Base-by-base conservation (phyloP, 2,329 filamentous ascomycete genomes). In the Neofusicoccum laricinum region DNA sequence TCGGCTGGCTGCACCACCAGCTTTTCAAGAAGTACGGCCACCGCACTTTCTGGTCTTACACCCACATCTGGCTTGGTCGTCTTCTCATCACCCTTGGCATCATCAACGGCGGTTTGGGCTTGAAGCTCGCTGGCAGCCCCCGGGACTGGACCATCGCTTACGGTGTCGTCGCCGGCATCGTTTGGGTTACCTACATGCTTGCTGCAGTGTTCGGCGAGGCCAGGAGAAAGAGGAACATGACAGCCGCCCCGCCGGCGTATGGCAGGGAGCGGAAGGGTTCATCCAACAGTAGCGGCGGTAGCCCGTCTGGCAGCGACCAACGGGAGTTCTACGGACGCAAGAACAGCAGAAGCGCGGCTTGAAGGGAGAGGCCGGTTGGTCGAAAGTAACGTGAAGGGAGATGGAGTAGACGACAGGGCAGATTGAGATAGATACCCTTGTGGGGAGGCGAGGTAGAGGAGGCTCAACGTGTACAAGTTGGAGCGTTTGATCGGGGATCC, bases 11-110 rank as follows among this genome's bases (percentile, higher is more conserved):
- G 1, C 84, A 86, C 65, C 84, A 86, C 68, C 67, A 73, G 8
- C 71, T 79, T 57, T 86, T 80, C 72, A 76, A 79, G 61, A 79
- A 77, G 64, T 78, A 76, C 4, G 75, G 76, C 10, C 70, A 71
- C 6, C 79, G 80, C 45, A 79, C 77, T 3, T 66, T 77, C 14
- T 79, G 77, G 66, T 81, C 80, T 0, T 77, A 81, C 65, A 71
- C 73, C 1, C 84, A 86, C 67, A 75, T 85, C n/a, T 86, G 84
- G 84, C 71, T 83, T 32, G 84, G 84, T 17, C 75, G 84, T 2
- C 67, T 76, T 21, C 73, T 81, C 36, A 80, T 86, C 34, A 72
- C 79, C 1, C 71, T 85, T 3, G 84, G 81, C 1, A 81, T 85
- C 61, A 76, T 85, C 69, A 86, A 85, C 70, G 84, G 81, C 21